These are phyloP conservation scores for Kregervanrija pseudodelftensis DNA, from an alignment of 805 yeast genomes.

Conservation along the genomic window DNA sequence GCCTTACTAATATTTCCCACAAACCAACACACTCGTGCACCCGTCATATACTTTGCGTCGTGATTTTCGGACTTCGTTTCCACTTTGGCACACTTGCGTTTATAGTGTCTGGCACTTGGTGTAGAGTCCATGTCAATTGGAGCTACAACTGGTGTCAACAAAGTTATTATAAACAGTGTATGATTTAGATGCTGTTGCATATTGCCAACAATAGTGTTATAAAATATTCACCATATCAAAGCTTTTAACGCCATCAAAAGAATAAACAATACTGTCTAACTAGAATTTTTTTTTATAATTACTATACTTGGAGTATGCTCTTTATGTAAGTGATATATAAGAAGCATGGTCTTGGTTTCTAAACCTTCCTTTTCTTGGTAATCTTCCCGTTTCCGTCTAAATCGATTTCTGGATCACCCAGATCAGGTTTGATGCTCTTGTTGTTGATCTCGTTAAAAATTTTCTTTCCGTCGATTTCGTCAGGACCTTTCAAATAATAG, in stretches of 20 bases:
- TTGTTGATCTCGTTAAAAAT: conserved; percentile 1
- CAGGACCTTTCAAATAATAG: conserved; percentile 42
- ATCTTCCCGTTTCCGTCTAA: not conserved
- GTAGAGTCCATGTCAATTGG: too few species aligned
- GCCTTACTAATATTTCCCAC: too few species aligned
- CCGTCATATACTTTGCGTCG: too few species aligned
- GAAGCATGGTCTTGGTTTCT: not conserved
- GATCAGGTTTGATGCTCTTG: conserved; percentile 5
- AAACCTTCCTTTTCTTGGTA: not conserved
- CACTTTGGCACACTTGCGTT: too few species aligned
- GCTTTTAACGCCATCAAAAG: not conserved
- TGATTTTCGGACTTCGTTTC: too few species aligned
- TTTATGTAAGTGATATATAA: not conserved
- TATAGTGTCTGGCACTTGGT: too few species aligned
- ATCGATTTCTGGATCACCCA: not conserved
- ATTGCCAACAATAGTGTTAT: too few species aligned
- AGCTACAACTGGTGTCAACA: too few species aligned
- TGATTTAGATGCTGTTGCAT: too few species aligned
- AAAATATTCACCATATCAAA: too few species aligned
- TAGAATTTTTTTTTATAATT: not conserved
- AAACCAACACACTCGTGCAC: too few species aligned
- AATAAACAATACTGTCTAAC: not conserved
- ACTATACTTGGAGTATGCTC: not conserved
- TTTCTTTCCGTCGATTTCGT: conserved; percentile 11
- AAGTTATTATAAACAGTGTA: too few species aligned